A percentile compares a stretch with the other conserved stretches of the same genome.
These are phyloP conservation scores for Pythium brachiatum DNA, from an alignment of 352 stramenopile species.

Conservation along the genomic window DNA sequence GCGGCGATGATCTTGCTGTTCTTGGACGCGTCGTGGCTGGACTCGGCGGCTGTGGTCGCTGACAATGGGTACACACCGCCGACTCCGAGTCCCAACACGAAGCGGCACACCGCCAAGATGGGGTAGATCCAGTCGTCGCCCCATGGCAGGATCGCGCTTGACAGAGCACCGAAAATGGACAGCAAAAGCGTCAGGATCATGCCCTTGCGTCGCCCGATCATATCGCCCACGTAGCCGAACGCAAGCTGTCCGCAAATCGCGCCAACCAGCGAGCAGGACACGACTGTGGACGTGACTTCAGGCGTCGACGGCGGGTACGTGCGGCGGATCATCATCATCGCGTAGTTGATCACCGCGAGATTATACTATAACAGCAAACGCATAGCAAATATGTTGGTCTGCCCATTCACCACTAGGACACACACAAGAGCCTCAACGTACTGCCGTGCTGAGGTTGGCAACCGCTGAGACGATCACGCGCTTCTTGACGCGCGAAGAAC, in stretches of 20 bases:
- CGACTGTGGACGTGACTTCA: constrained; percentile 55
- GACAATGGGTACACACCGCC: constrained; percentile 83
- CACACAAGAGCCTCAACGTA: constrained; percentile 23
- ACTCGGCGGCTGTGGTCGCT: constrained; percentile 62
- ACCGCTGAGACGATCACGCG: constrained; percentile 60
- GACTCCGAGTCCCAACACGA: constrained; percentile 74
- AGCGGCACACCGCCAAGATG: constrained; percentile 59
- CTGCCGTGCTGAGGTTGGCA: constrained; percentile 79
- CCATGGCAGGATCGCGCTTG: constrained; percentile 62
- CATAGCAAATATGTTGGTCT: background rate
- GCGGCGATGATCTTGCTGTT: constrained; percentile 67
- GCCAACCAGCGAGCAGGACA: constrained; percentile 47
- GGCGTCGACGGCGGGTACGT: constrained; percentile 52
- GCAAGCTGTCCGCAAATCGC: constrained; percentile 79
- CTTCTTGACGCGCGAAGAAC: constrained; percentile 19
- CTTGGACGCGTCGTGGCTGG: constrained; percentile 39
- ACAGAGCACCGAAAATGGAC: constrained; percentile 53
- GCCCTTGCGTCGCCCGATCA: constrained; percentile 57
- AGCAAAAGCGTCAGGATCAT: constrained; percentile 81
- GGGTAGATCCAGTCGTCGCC: constrained; percentile 54
- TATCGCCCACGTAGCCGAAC: constrained; percentile 77
- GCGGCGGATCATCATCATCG: constrained; percentile 37
- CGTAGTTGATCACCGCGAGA: constrained; percentile 59
- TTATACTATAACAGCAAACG: constrained; percentile 54
- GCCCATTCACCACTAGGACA: background rate